Evolutionary conservation across 768 basidiomycete species (phyloP), one percentile per base, ranked within the genome.

Genomic region (Boletus vermiculosoides): DNA sequence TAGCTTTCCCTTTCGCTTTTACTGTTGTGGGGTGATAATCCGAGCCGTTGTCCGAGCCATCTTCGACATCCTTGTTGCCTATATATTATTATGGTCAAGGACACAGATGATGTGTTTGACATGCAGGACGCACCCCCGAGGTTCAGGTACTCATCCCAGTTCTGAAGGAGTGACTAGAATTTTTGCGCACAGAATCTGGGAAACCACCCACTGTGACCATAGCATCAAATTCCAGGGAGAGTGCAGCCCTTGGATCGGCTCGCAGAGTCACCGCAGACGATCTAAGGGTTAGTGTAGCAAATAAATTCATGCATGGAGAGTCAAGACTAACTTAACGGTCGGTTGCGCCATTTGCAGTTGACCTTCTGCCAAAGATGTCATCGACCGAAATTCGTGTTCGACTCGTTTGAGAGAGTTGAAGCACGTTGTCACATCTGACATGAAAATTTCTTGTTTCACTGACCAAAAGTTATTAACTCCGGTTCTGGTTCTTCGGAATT

Each of bases 401-500:
- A 88, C 83, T 66, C 90, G 90, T 75, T 90, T 92, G 45, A 96
- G 76, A 12, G 87, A 80, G 39, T 84, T 77, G 60, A 88, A 90
- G 65, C 91, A 93, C 20, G 78, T 81, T 34, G 84, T 87, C 36
- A 94, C 90, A 69, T 96, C 94, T 18, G 83, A 78, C 64, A 88
- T 73, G 60, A 95, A 87, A 7, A 92, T 84, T 44, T 93, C 90
- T 74, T 92, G 87, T 69, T 92, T 92, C 60, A 90, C 90, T 92
- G 55, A 47, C 33, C 23, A 54, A 30, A 40, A 36, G 34, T 20
- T 54, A 20, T 68, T 22, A 56, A 22, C 31, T n/a, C 20, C 8
- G 11, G 1, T 28, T 22, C 40, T 40, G 10, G 30, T 48, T 25
- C 11, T 22, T 44, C 18, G 40, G 31, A 22, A 23, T 42, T 15